Conservation (phyloP, 257 asterid species). For the Eucommia ulmoides region DNA sequence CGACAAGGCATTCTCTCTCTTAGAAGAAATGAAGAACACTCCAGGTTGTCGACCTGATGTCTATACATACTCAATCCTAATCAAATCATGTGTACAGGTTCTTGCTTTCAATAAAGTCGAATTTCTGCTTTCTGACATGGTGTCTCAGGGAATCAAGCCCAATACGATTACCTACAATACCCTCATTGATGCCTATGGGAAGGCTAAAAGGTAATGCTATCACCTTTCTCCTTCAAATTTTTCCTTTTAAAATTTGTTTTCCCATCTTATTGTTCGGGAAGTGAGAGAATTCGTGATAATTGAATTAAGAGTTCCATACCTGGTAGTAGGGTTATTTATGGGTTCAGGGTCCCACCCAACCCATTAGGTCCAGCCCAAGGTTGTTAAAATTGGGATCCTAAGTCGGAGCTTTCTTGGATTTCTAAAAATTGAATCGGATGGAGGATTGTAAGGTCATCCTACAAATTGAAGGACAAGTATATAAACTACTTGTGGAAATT, state of each 20-base stretch:
- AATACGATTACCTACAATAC: slow-evolving; percentile 81
- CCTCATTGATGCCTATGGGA: slow-evolving; percentile 89
- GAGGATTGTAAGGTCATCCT: too few species aligned
- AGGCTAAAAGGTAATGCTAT: slow-evolving; percentile 55
- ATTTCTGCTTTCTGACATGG: slow-evolving; percentile 62
- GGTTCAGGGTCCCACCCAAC: too few species aligned
- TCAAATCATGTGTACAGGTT: slow-evolving; percentile 70
- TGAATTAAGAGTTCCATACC: neutral
- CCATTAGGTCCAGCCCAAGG: too few species aligned
- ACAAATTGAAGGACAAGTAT: too few species aligned
- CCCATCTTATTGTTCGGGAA: slow-evolving; percentile 2
- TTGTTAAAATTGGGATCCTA: too few species aligned
- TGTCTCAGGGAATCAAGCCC: slow-evolving; percentile 49
- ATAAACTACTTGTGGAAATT: too few species aligned
- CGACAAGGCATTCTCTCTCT: slow-evolving; percentile 57
- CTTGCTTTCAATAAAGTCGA: slow-evolving; percentile 44
- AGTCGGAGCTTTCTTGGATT: too few species aligned
- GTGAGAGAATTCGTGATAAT: neutral
- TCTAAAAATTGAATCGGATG: too few species aligned
- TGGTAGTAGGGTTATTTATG: too few species aligned
- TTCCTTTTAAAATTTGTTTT: slow-evolving; percentile 6
- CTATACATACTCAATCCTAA: slow-evolving; percentile 65
- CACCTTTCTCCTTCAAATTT: slow-evolving; percentile 8
- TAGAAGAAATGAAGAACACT: slow-evolving; percentile 64
- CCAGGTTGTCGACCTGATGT: slow-evolving; percentile 67